Evolutionary conservation across 768 basidiomycete species (phyloP).

Genomic region (Suillus ampliporus): DNA sequence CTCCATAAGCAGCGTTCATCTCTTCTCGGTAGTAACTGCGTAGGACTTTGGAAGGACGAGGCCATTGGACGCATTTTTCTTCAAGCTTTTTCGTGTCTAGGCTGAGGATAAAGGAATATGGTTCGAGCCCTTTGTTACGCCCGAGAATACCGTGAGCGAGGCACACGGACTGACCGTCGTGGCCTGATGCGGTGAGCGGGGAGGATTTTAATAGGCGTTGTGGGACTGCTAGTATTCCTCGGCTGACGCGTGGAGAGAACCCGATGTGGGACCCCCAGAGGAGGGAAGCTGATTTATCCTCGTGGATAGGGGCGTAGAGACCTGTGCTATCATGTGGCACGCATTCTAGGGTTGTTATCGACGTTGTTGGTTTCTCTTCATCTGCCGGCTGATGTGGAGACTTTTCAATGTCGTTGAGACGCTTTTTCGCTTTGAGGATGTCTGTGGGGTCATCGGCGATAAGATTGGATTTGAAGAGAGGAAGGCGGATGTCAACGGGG

Average conservation of each 20-base stretch:
- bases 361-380: neutral
- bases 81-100: neutral
- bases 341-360: neutral
- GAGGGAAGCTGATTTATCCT: neutral
- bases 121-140: conserved; percentile 6
- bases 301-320: conserved; percentile 3
- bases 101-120: neutral
- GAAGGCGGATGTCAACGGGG: conserved; percentile 1
- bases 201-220: conserved; percentile 2
- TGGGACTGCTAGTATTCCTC: conserved; percentile 1
- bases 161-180: conserved; percentile 3
- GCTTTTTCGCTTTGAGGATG: conserved; percentile 5
- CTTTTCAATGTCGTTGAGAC: neutral
- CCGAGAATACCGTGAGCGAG: conserved; percentile 8
- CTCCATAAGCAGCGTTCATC: conserved; percentile 3
- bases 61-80: conserved; percentile 8
- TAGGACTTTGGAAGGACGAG: conserved; percentile 2
- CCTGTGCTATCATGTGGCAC: conserved; percentile 3
- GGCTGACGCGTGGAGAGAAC: conserved; percentile 10
- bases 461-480: neutral
- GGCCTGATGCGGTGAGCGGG: conserved; percentile 6
- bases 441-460: neutral
- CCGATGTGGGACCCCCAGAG: conserved; percentile 5
- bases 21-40: conserved; percentile 4
- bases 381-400: neutral